Conservation (phyloP, 2,329 filamentous ascomycete species). For the Colletotrichum sp. region DNA sequence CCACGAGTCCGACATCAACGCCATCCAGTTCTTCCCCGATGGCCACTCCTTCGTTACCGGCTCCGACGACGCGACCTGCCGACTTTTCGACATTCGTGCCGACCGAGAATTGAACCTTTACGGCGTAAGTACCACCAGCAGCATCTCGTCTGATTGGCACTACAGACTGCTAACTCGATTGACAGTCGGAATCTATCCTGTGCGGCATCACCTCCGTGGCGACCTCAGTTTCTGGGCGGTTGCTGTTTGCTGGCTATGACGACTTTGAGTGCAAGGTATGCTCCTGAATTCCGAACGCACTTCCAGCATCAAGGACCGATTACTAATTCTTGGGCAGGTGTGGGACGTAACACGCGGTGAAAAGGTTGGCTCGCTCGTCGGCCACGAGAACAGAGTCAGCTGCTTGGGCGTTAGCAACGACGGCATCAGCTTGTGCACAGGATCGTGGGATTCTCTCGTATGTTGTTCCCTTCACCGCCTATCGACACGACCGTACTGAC, state of each 20-base stretch:
- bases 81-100: constrained; percentile 96
- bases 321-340: constrained; percentile 63
- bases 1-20: constrained; percentile 99
- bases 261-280: constrained; percentile 99
- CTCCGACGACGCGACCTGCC: constrained; percentile 96
- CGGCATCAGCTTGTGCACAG: constrained; percentile 98
- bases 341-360: constrained; percentile 98
- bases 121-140: constrained; percentile 57
- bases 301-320: neutral
- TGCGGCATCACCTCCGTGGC: constrained; percentile 98
- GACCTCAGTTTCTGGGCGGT: constrained; percentile 92
- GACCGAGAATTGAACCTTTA: constrained; percentile 79
- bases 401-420: constrained; percentile 99
- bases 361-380: constrained; percentile 94
- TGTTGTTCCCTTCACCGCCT: constrained; percentile 56
- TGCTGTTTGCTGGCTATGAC: constrained; percentile 97
- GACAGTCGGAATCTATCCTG: constrained; percentile 91
- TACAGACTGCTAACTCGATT: constrained; percentile 21
- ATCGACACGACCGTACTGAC: constrained; percentile 40
- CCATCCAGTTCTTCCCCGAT: constrained; percentile 99
- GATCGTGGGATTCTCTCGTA: constrained; percentile 99
- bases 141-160: too few relatives aligned
- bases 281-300: neutral
- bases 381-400: constrained; percentile 98
- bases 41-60: constrained; percentile 98